Evolutionary conservation across 1,139 yeast species (phyloP).

Genomic region (Tardiomyces blankii): DNA sequence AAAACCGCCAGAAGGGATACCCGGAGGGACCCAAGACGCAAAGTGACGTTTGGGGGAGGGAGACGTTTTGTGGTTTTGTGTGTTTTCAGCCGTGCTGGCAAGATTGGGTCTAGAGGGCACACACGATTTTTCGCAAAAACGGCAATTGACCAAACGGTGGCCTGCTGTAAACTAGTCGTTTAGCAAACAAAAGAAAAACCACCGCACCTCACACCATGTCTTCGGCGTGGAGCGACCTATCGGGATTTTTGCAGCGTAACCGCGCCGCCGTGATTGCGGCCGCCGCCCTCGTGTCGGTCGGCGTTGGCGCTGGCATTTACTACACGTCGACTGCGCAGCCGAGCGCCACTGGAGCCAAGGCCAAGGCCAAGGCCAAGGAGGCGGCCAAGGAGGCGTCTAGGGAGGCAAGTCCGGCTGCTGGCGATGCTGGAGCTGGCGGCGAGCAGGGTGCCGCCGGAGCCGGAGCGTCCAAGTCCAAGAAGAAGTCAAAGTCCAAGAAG

Average conservation of each 20-base stretch:
- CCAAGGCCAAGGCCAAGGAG: background rate
- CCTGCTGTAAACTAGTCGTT: no score
- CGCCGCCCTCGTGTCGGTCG: conserved; percentile 22
- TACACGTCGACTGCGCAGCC: conserved; percentile 11
- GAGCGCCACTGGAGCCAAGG: conserved; percentile 1
- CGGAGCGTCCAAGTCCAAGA: conserved; percentile 9
- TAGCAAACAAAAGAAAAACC: no score
- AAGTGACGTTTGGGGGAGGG: no score
- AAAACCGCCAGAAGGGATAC: no score
- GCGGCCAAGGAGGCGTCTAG: background rate
- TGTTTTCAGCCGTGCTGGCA: no score
- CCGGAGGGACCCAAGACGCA: no score
- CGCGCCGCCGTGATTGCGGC: conserved; percentile 23
- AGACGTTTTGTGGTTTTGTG: no score
- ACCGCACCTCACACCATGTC: background rate
- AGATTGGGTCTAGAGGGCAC: no score
- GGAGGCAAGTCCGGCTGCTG: conserved; percentile 1
- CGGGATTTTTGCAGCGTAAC: conserved; percentile 7
- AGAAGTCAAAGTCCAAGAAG: conserved; percentile 12
- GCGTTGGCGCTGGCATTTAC: conserved; percentile 23
- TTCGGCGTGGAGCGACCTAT: background rate
- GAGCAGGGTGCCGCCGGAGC: conserved; percentile 3
- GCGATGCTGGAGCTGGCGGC: conserved; percentile 1
- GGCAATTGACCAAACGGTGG: no score
- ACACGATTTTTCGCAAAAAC: no score